Evolutionary conservation across 495 filamentous ascomycete species (phyloP).

Genomic region (Penicillium lagena): DNA sequence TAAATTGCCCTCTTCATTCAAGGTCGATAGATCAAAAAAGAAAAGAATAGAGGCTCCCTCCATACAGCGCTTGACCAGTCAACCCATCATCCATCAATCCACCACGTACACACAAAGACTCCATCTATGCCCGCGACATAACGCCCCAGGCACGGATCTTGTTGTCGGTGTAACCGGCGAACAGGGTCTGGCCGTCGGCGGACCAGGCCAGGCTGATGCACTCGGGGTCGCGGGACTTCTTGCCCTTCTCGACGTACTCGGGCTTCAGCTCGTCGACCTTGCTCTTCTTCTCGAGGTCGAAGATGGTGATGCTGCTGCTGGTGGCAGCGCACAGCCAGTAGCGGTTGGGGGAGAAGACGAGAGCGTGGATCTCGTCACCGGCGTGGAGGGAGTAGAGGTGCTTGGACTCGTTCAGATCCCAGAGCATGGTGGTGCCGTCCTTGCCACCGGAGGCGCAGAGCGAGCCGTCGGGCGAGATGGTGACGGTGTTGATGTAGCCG

Average conservation of each 20-base stretch:
- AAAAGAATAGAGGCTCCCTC: conserved; percentile 16
- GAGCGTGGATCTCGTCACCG: conserved; percentile 99
- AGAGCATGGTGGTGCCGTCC: conserved; percentile 99
- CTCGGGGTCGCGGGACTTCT: conserved; percentile 99
- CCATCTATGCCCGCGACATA: conserved; percentile 60
- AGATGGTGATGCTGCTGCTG: conserved; percentile 96
- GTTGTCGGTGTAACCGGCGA: conserved; percentile 99
- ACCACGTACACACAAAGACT: conserved; percentile 1
- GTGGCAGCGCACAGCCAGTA: conserved; percentile 99
- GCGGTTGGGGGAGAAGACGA: conserved; percentile 99
- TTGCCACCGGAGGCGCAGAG: conserved; percentile 99
- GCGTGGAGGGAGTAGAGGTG: conserved; percentile 99
- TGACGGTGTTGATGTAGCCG: conserved; percentile 99
- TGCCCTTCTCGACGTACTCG: conserved; percentile 91
- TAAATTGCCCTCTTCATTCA: conserved; percentile 17
- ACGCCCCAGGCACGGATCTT: conserved; percentile 99
- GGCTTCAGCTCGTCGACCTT: conserved; percentile 99
- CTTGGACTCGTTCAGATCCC: conserved; percentile 99
- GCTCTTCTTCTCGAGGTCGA: conserved; percentile 99
- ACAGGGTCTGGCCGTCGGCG: conserved; percentile 97
- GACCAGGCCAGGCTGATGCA: conserved; percentile 95
- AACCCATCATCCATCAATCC: conserved; percentile 14
- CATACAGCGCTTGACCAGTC: conserved; percentile 6
- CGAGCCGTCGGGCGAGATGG: conserved; percentile 98
- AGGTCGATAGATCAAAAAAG: conserved; percentile 22